phyloP scores from a whole-genome alignment of 495 filamentous ascomycete species.

The Neurospora sp. region DNA sequence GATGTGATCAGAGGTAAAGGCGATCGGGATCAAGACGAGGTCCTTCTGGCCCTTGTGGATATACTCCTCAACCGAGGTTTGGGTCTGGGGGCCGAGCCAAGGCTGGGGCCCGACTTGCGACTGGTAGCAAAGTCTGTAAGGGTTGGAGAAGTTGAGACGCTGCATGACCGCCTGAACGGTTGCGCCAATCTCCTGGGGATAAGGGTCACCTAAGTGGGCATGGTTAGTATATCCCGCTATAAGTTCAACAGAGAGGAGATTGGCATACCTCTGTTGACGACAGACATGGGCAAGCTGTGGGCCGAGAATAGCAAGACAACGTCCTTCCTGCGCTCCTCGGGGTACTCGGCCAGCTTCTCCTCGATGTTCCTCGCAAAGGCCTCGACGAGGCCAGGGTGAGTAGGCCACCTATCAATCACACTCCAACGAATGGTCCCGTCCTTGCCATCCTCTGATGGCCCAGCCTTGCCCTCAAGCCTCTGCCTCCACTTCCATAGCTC shows the following conservation, averaged over 20 bases:
- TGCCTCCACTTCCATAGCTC: constrained; percentile 96
- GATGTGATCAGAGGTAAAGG: constrained; percentile 97
- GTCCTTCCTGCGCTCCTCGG: constrained; percentile 60
- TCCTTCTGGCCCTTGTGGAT: constrained; percentile 87
- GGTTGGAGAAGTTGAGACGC: constrained; percentile 72
- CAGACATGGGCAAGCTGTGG: constrained; percentile 92
- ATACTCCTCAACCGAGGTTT: constrained; percentile 75
- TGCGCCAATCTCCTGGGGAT: constrained; percentile 94
- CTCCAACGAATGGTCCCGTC: constrained; percentile 82
- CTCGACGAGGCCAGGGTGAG: constrained; percentile 80
- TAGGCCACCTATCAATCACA: constrained; percentile 96
- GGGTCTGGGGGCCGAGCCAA: constrained; percentile 94
- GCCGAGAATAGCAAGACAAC: constrained; percentile 91
- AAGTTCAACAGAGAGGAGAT: background rate
- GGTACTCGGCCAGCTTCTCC: constrained; percentile 69
- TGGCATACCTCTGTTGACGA: constrained; percentile 71
- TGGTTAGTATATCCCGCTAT: constrained; percentile 11
- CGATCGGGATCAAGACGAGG: constrained; percentile 86
- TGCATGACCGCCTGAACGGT: constrained; percentile 96
- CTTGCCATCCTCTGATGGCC: constrained; percentile 27
- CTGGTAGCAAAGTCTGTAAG: constrained; percentile 93
- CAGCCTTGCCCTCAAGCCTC: constrained; percentile 68
- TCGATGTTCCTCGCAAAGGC: constrained; percentile 89
- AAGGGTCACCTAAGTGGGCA: constrained; percentile 62
- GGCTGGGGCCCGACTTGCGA: constrained; percentile 92